Evolutionary conservation across 768 basidiomycete species (phyloP).

Genomic region (Multifurca ochricompacta): DNA sequence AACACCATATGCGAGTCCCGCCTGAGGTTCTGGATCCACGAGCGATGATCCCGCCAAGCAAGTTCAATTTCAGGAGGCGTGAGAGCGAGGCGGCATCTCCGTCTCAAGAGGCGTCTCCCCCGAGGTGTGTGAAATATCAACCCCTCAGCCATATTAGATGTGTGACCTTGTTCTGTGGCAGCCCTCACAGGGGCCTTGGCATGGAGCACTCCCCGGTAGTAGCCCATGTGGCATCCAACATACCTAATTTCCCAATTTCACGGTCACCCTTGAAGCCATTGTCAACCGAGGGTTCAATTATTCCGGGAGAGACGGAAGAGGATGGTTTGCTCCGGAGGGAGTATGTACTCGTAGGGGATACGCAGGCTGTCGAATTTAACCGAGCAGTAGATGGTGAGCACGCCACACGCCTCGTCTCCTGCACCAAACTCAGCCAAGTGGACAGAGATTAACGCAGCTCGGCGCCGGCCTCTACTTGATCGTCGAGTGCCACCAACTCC

Average conservation of each 20-base stretch:
- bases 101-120: slow-evolving; percentile 2
- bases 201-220: background rate
- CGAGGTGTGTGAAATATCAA: slow-evolving; percentile 2
- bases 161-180: background rate
- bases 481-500: slow-evolving; percentile 35
- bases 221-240: background rate
- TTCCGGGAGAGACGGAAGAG: slow-evolving; percentile 80
- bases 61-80: slow-evolving; percentile 58
- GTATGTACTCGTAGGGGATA: slow-evolving; percentile 92
- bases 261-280: slow-evolving; percentile 24
- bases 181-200: background rate
- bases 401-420: background rate
- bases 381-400: slow-evolving; percentile 79
- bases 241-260: background rate
- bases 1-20: slow-evolving; percentile 65
- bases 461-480: slow-evolving; percentile 53
- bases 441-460: slow-evolving; percentile 57
- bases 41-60: slow-evolving; percentile 76
- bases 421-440: slow-evolving; percentile 7
- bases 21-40: slow-evolving; percentile 75
- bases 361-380: slow-evolving; percentile 85
- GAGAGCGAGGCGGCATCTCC: slow-evolving; percentile 14
- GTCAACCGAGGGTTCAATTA: slow-evolving; percentile 55
- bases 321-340: slow-evolving; percentile 74
- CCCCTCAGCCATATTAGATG: background rate